Percentiles rank a stretch among this genome's conserved stretches.
phyloP scores from a whole-genome alignment of 1,284 basidiomycete species.

The Marasmius tenuissimus region DNA sequence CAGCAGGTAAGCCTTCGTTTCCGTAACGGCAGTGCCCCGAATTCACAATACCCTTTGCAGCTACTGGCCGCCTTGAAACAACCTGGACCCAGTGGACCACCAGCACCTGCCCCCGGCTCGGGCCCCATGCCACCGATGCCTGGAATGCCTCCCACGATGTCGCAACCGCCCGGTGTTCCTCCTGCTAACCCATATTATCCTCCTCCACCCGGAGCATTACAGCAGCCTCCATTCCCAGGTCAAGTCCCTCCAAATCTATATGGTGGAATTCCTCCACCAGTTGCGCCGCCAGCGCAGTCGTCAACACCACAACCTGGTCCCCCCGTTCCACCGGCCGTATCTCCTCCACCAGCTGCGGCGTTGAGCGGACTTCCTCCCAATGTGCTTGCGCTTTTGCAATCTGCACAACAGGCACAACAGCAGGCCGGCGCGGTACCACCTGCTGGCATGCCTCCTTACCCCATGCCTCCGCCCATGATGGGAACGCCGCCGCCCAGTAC shows the following conservation, averaged over 20 bases:
- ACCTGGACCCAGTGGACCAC: constrained; percentile 42
- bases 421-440: constrained; percentile 25
- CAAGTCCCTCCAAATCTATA: constrained; percentile 34
- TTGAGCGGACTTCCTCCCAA: constrained; percentile 56
- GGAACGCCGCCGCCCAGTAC: constrained; percentile 19
- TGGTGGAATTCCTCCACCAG: constrained; percentile 33
- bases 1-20: constrained; percentile 54
- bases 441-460: constrained; percentile 36
- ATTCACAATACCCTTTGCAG: constrained; percentile 24
- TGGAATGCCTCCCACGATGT: constrained; percentile 33
- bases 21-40: constrained; percentile 6
- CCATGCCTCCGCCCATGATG: constrained; percentile 39
- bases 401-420: constrained; percentile 41
- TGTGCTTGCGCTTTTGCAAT: constrained; percentile 62
- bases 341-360: constrained; percentile 29
- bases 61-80: constrained; percentile 77
- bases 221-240: constrained; percentile 32
- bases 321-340: constrained; percentile 22
- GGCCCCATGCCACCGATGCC: constrained; percentile 31
- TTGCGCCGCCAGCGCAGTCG: constrained; percentile 30
- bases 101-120: constrained; percentile 32
- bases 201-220: constrained; percentile 30
- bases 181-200: constrained; percentile 41
- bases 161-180: constrained; percentile 34
- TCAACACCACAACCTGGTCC: not conserved